These are phyloP conservation scores for Penicillium daleae DNA, from an alignment of 495 filamentous ascomycete genomes.

Conservation along the genomic window DNA sequence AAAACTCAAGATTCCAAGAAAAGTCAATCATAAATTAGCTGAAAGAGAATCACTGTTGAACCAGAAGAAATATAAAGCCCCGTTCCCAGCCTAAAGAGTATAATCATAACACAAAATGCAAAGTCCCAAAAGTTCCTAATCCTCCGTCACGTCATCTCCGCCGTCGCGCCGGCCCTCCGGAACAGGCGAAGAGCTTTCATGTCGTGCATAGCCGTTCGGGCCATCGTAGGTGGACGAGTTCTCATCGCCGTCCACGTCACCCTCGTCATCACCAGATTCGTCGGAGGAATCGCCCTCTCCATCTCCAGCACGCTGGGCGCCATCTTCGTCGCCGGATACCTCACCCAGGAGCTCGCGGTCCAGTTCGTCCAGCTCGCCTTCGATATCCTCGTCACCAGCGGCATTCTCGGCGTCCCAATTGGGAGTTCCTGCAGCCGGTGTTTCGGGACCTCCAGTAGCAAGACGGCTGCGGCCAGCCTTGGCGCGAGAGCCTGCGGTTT, in stretches of 20 bases:
- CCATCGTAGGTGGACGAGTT: conserved; percentile 49
- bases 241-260: conserved; percentile 45
- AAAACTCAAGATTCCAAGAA: neutral
- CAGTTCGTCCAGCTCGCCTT: conserved; percentile 55
- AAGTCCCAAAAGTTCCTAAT: conserved; percentile 24
- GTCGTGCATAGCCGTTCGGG: conserved; percentile 44
- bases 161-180: conserved; percentile 26
- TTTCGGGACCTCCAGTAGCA: conserved; percentile 21
- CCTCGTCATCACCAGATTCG: conserved; percentile 36
- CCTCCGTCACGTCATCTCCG: conserved; percentile 41
- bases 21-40: neutral
- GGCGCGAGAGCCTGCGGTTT: conserved; percentile 30
- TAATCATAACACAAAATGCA: conserved; percentile 9
- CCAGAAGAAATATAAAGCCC: neutral
- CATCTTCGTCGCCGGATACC: conserved; percentile 49
- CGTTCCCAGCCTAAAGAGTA: conserved; percentile 9
- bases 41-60: neutral
- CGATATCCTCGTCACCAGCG: conserved; percentile 37
- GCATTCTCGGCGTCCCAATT: conserved; percentile 29
- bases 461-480: conserved; percentile 39
- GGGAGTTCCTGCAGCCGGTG: conserved; percentile 25
- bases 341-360: conserved; percentile 57
- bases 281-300: conserved; percentile 38
- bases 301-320: conserved; percentile 22
- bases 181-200: conserved; percentile 42